Evolutionary conservation across 2,329 filamentous ascomycete species (phyloP).

Genomic region (Mycosphaerella arachidis): DNA sequence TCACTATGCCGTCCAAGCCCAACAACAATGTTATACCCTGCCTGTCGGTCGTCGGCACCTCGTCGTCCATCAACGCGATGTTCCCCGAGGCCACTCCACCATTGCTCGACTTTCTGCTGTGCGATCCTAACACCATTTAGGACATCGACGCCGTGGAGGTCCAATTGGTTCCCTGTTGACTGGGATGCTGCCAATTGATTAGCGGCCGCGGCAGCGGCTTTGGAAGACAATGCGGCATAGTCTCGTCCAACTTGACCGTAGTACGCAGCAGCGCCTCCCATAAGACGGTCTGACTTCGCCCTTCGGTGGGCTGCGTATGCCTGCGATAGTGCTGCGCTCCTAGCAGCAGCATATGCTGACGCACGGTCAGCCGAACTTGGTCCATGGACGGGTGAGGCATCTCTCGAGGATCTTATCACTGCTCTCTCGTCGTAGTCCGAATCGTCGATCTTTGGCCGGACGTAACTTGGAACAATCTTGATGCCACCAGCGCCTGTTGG

Average conservation of each 20-base stretch:
- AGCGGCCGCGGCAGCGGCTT: constrained; percentile 61
- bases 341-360: constrained; percentile 41
- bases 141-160: constrained; percentile 81
- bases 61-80: constrained; percentile 48
- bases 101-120: constrained; percentile 59
- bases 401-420: constrained; percentile 25
- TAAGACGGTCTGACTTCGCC: constrained; percentile 66
- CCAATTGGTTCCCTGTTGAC: constrained; percentile 56
- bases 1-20: constrained; percentile 75
- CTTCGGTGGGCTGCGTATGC: constrained; percentile 56
- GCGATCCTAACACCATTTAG: constrained; percentile 77
- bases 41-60: constrained; percentile 42
- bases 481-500: constrained; percentile 39
- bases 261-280: constrained; percentile 69
- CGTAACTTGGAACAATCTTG: constrained; percentile 47
- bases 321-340: constrained; percentile 52
- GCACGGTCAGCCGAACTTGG: constrained; percentile 10
- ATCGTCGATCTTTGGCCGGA: constrained; percentile 38
- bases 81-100: constrained; percentile 74
- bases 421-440: constrained; percentile 6
- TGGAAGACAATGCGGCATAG: constrained; percentile 54
- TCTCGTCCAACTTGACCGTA: constrained; percentile 69
- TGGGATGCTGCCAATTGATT: constrained; percentile 65
- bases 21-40: constrained; percentile 70
- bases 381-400: constrained; percentile 15